Base-by-base conservation (phyloP, 2,329 filamentous ascomycete genomes). In the Exophiala sp. region DNA sequence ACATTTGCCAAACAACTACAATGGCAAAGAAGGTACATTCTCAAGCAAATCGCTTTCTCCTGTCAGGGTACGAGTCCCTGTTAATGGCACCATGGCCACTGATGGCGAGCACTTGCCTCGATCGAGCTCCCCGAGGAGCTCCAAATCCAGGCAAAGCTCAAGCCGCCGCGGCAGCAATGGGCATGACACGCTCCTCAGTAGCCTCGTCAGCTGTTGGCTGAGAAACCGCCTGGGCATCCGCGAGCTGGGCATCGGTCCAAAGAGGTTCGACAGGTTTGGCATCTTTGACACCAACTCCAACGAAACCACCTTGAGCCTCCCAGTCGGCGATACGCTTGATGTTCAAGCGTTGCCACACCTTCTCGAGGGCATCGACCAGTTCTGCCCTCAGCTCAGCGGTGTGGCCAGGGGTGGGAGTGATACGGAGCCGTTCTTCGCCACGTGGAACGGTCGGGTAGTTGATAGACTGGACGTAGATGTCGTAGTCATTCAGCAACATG, bases 401-500 rank as follows among this genome's bases (percentile, higher is more conserved):
- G 68, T 98, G 93, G 37, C 93, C 93, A 0, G 93, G 93, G 1
- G 93, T 98, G 0, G 93, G 93, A 1, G 93, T 98, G 68, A 98
- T 88, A 59, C 93, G 86, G 49, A 98, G 83, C 51, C 93, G 84
- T 71, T 98, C 93, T 74, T 98, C 90, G n/a, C 93, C 93, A 5
- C 95, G 88, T 2, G 93, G 93, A 2, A 98, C 93, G 44, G 93
- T 98, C 1, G 93, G 93, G 71, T 97, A 97, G 74, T 98, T 98
- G 78, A 98, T 97, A 48, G 88, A 89, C 72, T 98, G 93, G 21
- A 98, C 93, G 66, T 98, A 98, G 66, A 98, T 96, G 55, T 83
- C 81, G 74, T 95, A 86, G 60, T 95, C 85, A 60, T 86, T 82
- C 11, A 98, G 79, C 18, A 98, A 81, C 74, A 95, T 82, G 66